Conservation (phyloP, 306 rosid species). For the Coriaria nepalensis region DNA sequence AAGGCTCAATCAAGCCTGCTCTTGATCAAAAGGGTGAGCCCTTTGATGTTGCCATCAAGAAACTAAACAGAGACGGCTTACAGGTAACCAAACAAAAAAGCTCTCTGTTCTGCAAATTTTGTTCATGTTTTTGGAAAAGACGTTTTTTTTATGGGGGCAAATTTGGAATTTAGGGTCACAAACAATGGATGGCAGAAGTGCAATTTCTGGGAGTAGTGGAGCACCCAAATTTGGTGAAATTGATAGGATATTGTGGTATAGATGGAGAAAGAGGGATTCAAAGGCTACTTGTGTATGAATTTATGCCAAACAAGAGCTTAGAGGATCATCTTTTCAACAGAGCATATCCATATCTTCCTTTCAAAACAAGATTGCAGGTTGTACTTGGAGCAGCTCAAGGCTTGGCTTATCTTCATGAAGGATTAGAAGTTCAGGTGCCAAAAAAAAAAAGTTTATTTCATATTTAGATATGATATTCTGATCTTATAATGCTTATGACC, state of each 20-base stretch:
- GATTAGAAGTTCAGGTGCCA: slow-evolving; percentile 67
- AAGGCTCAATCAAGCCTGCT: slow-evolving; percentile 51
- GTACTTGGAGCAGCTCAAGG: slow-evolving; percentile 69
- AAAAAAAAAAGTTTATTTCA: background rate
- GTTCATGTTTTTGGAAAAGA: background rate
- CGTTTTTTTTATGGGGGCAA: background rate
- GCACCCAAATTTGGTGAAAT: slow-evolving; percentile 79
- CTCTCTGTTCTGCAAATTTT: slow-evolving; percentile 7
- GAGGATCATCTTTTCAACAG: slow-evolving; percentile 58
- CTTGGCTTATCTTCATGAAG: slow-evolving; percentile 62
- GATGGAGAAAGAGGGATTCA: slow-evolving; percentile 79
- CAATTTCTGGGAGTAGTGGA: slow-evolving; percentile 79
- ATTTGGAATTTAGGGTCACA: slow-evolving; percentile 46
- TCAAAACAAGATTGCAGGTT: slow-evolving; percentile 61
- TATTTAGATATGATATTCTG: too few relatives aligned
- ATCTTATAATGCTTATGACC: background rate
- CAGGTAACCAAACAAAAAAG: slow-evolving; percentile 31
- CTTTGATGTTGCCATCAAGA: slow-evolving; percentile 61
- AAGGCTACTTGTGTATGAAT: slow-evolving; percentile 73
- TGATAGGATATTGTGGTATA: slow-evolving; percentile 62
- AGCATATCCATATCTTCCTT: slow-evolving; percentile 37
- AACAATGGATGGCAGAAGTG: slow-evolving; percentile 78
- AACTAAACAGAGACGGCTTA: slow-evolving; percentile 50
- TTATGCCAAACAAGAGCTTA: slow-evolving; percentile 57
- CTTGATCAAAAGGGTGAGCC: slow-evolving; percentile 35